Conservation (phyloP, 495 filamentous ascomycete genomes). For the Pseudoneurospora amorphoporcata region DNA sequence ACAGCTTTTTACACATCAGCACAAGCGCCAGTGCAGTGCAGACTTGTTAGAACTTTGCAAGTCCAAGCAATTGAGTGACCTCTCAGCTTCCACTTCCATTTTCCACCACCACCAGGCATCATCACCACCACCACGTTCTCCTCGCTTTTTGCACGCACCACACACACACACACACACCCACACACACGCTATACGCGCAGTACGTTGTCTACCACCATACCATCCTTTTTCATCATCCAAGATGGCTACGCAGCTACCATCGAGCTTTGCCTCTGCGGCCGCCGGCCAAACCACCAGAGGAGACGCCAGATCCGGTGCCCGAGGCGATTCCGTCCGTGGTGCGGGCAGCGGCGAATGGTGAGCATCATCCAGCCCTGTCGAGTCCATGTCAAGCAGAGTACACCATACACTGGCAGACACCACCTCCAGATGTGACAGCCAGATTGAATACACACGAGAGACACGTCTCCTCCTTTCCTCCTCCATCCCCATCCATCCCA, state of each 20-base stretch:
- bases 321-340: constrained; percentile 17
- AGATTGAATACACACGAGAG: background rate
- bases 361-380: constrained; percentile 5
- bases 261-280: constrained; percentile 76
- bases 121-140: background rate
- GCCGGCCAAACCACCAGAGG: constrained; percentile 56
- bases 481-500: background rate
- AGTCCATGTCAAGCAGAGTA: background rate
- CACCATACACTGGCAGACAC: background rate
- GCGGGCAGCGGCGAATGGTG: constrained; percentile 27
- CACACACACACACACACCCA: background rate
- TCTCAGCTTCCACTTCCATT: background rate
- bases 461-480: background rate
- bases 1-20: background rate
- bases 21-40: background rate
- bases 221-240: background rate
- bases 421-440: background rate
- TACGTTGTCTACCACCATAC: background rate
- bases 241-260: constrained; percentile 70
- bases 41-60: background rate
- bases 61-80: background rate
- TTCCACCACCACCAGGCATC: background rate
- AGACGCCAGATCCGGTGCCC: constrained; percentile 29
- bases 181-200: background rate
- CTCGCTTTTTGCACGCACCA: background rate